Conservation (phyloP, 176 grass and related monocot species). For the Rhipidocladum racemiflorum region DNA sequence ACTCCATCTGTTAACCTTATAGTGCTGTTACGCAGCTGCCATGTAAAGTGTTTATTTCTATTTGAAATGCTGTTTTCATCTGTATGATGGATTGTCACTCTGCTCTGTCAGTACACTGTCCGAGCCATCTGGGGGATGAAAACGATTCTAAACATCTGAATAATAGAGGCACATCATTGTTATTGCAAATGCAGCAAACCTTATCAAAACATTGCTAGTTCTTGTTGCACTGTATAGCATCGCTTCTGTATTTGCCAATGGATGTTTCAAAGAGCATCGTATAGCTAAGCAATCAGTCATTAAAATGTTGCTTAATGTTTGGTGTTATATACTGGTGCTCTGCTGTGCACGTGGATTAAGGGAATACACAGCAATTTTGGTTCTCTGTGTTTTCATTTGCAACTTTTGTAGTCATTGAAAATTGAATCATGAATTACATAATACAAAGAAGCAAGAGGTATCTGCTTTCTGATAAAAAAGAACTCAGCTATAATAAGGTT, state of each 20-base stretch:
- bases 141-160: conserved; percentile 20
- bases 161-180: background rate
- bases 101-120: background rate
- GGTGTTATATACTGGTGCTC: conserved; percentile 1
- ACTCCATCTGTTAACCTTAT: background rate
- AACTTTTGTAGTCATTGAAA: background rate
- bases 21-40: background rate
- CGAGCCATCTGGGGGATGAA: background rate
- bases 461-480: conserved; percentile 22
- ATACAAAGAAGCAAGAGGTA: conserved; percentile 10
- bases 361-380: background rate
- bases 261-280: conserved; percentile 13
- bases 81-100: background rate
- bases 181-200: background rate
- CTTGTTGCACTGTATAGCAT: background rate
- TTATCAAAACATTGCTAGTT: conserved; percentile 20
- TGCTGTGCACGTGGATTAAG: background rate
- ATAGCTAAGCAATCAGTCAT: background rate
- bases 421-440: conserved; percentile 9
- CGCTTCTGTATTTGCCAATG: background rate
- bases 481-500: conserved; percentile 20
- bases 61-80: conserved; percentile 18
- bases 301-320: conserved; percentile 17
- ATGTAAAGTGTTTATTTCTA: background rate
- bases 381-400: conserved; percentile 12